phyloP scores from a whole-genome alignment of 345 rosid species.

The Draba incana region DNA sequence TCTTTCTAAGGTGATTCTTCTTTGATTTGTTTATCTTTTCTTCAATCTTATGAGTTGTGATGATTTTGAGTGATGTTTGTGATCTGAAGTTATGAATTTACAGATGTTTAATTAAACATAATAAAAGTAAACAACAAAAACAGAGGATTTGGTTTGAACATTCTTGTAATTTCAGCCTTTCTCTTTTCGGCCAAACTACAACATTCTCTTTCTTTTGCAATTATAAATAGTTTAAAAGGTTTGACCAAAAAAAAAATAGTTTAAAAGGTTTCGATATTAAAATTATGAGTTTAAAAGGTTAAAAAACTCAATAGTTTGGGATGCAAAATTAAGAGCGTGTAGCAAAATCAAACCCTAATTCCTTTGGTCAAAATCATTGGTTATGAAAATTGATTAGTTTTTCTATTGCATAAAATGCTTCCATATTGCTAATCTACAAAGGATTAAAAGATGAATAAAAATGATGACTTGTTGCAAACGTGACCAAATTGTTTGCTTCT shows the following conservation, averaged over 20 bases:
- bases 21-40: conserved; percentile 20
- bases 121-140: conserved; percentile 21
- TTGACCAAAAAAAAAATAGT: no score
- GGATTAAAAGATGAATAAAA: not conserved
- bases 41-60: conserved; percentile 20
- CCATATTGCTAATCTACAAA: conserved; percentile 4
- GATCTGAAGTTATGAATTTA: conserved; percentile 23
- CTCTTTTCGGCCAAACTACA: no score
- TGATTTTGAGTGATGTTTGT: conserved; percentile 36
- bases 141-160: conserved; percentile 31
- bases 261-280: no score
- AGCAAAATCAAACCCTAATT: not conserved
- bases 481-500: no score
- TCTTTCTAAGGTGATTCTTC: not conserved
- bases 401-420: not conserved
- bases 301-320: no score
- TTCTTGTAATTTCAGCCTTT: no score
- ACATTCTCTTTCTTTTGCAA: no score
- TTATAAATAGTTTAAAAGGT: no score
- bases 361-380: not conserved
- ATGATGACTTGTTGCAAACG: conserved; percentile 4
- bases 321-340: no score
- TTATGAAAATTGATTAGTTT: not conserved
- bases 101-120: conserved; percentile 24
- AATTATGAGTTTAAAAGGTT: no score